These are phyloP conservation scores for Pythium phragmitis DNA, from an alignment of 352 stramenopile species.

Conservation along the genomic window DNA sequence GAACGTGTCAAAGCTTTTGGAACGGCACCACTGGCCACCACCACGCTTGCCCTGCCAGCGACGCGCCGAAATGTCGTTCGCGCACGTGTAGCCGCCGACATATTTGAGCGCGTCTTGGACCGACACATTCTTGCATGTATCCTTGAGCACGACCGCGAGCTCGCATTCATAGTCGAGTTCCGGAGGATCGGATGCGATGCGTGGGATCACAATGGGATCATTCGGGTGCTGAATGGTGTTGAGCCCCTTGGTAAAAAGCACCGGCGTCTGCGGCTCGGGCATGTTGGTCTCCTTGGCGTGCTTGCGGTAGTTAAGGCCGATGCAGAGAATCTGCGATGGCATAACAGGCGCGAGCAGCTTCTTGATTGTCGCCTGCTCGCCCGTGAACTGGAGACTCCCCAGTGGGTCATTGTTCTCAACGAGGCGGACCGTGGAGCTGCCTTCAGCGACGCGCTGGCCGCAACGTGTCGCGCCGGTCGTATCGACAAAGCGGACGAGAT, in stretches of 20 bases:
- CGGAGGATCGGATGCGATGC: slow-evolving; percentile 53
- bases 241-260: slow-evolving; percentile 89
- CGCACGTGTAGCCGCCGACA: slow-evolving; percentile 87
- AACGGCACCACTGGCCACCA: slow-evolving; percentile 85
- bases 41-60: slow-evolving; percentile 87
- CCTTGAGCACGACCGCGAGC: slow-evolving; percentile 86
- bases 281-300: slow-evolving; percentile 88
- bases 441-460: slow-evolving; percentile 43
- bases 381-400: slow-evolving; percentile 60
- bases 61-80: slow-evolving; percentile 87
- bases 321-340: slow-evolving; percentile 81
- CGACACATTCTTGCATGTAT: slow-evolving; percentile 79
- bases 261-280: slow-evolving; percentile 68
- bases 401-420: slow-evolving; percentile 72
- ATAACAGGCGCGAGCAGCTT: slow-evolving; percentile 79
- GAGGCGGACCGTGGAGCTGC: slow-evolving; percentile 41
- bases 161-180: slow-evolving; percentile 92
- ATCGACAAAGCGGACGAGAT: slow-evolving; percentile 72
- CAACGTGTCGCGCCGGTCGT: slow-evolving; percentile 51
- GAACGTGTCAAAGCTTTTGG: slow-evolving; percentile 92
- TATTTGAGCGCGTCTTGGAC: slow-evolving; percentile 81
- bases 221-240: slow-evolving; percentile 79
- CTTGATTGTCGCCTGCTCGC: slow-evolving; percentile 55
- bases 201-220: slow-evolving; percentile 78
- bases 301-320: slow-evolving; percentile 91